phyloP scores from a whole-genome alignment of 768 basidiomycete species.

The Lentinula boryana region DNA sequence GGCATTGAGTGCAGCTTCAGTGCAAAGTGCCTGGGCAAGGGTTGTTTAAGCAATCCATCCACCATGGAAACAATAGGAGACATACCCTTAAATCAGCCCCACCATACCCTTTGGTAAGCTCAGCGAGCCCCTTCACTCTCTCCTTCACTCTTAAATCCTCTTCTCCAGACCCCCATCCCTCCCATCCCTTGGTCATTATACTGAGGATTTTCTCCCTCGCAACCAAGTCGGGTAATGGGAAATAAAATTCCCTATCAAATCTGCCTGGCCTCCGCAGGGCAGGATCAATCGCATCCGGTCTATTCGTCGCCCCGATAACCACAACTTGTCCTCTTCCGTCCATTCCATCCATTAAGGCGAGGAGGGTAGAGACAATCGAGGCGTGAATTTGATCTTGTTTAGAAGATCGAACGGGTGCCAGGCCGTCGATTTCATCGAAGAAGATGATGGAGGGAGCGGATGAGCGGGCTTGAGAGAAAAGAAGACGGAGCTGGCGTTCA shows the following conservation, averaged over 20 bases:
- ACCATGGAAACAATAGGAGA: too few species aligned
- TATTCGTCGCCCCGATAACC: conserved; percentile 96
- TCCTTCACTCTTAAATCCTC: conserved; percentile 12
- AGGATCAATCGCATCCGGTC: conserved; percentile 97
- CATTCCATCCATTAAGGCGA: conserved; percentile 99
- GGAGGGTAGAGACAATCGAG: conserved; percentile 90
- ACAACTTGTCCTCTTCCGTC: conserved; percentile 96
- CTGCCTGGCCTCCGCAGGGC: conserved; percentile 90
- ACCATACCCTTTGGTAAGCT: conserved; percentile 84
- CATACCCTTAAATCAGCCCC: conserved; percentile 90
- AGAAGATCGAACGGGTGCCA: conserved; percentile 96
- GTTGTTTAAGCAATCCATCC: too few species aligned
- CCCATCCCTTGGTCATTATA: conserved; percentile 91
- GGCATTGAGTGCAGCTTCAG: conserved; percentile 94
- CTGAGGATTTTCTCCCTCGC: conserved; percentile 84
- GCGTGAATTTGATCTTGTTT: conserved; percentile 99
- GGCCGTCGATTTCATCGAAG: conserved; percentile 98
- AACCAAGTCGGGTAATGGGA: conserved; percentile 78
- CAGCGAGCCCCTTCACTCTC: conserved; percentile 56
- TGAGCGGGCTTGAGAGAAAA: conserved; percentile 93
- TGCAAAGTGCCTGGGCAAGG: conserved; percentile 72
- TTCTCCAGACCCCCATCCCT: conserved; percentile 54
- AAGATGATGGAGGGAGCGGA: conserved; percentile 97
- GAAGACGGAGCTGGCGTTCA: conserved; percentile 87
- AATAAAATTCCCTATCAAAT: conserved; percentile 98